phyloP scores from a whole-genome alignment of 2,329 filamentous ascomycete species.

The Hawksworthiomyces lignivorus region DNA sequence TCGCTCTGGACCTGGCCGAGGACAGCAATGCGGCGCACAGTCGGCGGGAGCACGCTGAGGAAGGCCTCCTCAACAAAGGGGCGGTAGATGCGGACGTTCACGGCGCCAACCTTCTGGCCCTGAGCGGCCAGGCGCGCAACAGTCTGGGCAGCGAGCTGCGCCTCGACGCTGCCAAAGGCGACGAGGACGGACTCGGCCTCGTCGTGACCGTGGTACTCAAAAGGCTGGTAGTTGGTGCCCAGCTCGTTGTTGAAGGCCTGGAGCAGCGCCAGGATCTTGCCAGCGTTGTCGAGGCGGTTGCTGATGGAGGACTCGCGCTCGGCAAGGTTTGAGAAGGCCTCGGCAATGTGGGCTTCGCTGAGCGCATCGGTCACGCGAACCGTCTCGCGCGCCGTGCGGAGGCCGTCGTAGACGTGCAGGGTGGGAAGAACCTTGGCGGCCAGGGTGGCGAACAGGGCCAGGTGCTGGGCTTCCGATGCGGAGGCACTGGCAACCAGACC shows the following conservation, averaged over 20 bases:
- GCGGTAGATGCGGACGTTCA: constrained; percentile 89
- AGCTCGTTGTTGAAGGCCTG: constrained; percentile 80
- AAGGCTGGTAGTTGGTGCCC: constrained; percentile 84
- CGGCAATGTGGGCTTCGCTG: constrained; percentile 54
- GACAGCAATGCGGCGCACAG: constrained; percentile 69
- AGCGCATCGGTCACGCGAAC: constrained; percentile 65
- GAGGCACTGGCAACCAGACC: constrained; percentile 80
- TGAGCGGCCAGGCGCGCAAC: constrained; percentile 62
- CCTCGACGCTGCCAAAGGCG: constrained; percentile 86
- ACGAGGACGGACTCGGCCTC: constrained; percentile 77
- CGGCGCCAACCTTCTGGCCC: constrained; percentile 72
- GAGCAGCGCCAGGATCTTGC: constrained; percentile 61
- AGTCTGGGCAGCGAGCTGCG: constrained; percentile 77
- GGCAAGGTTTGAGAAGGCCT: constrained; percentile 55
- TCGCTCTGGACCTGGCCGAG: constrained; percentile 80
- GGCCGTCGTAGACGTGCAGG: constrained; percentile 71
- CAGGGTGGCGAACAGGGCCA: constrained; percentile 67
- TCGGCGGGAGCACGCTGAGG: constrained; percentile 69
- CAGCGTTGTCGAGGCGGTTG: constrained; percentile 64
- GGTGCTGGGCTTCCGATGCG: constrained; percentile 87
- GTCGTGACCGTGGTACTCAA: constrained; percentile 86
- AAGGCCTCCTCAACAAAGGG: constrained; percentile 95
- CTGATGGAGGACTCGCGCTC: constrained; percentile 34
- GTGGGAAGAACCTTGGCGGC: constrained; percentile 66
- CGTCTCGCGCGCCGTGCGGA: constrained; percentile 65